Base-by-base conservation (phyloP, 2,329 filamentous ascomycete species). In the Pseudodiploospora longispora region DNA sequence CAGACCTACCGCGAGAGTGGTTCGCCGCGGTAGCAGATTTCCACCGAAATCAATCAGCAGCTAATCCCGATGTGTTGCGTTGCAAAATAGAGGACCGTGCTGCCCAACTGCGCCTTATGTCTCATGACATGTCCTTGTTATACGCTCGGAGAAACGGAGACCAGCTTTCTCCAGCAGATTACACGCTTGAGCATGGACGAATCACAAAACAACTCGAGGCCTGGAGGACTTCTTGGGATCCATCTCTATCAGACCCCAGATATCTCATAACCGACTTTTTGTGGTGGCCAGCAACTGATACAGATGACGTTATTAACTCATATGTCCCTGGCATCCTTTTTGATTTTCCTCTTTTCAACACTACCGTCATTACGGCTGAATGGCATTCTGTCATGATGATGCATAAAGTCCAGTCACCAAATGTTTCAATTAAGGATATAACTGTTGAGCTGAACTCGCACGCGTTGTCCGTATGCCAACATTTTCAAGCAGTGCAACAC, bases 311-410 rank as follows among this genome's bases (percentile, higher is more conserved):
- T 52, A 80, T 90, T 48, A 74, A 89, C 57, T 85, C 87, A 1
- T 89, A 83, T 53, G 71, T 79, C 38, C 78, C 81, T 0, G 79
- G 83, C 5, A 67, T 76, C n/a, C 67, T 96, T 3, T 87, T 85
- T 61, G 69, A 75, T n/a, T 80, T 74, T 1, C 80, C 82, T 0
- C 61, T 89, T 2, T 91, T 86, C 66, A 72, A 80, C 8, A 80
- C 85, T 38, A 96, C 94, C 49, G 76, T 85, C 40, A 69, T 88
- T 10, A 72, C 75, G 45, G 76, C 88, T 47, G 88, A 95, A 58
- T 87, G 87, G 70, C 81, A 87, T 59, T 83, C 83, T 6, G 79
- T 90, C 27, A 75, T 83, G 39, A 72, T 93, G 47, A 87, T 95
- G 83, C 88, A 88, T 63, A 80, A 81, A 52, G 82, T 84, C 53